These are phyloP conservation scores for Chalciporus chontae DNA, from an alignment of 768 basidiomycete genomes.

Conservation along the genomic window DNA sequence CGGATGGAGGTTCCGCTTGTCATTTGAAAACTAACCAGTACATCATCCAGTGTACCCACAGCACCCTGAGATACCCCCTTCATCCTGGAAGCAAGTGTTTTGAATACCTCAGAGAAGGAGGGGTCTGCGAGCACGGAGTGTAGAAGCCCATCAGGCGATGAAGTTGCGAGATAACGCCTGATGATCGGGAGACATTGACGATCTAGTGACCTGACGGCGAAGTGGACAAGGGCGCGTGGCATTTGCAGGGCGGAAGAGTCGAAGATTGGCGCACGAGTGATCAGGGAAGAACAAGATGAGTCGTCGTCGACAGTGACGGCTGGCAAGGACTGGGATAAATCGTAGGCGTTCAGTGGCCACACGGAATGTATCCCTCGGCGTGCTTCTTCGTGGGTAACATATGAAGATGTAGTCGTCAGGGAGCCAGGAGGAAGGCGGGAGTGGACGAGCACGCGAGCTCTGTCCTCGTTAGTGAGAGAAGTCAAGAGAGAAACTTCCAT, in stretches of 20 bases:
- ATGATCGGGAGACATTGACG: slow-evolving; percentile 11
- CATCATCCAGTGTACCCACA: slow-evolving; percentile 11
- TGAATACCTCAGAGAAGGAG: slow-evolving; percentile 9
- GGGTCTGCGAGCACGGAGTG: slow-evolving; percentile 18
- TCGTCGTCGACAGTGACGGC: slow-evolving; percentile 48
- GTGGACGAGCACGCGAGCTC: slow-evolving; percentile 41
- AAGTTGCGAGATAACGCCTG: slow-evolving; percentile 21
- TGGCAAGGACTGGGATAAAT: slow-evolving; percentile 19
- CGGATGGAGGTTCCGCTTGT: slow-evolving; percentile 12
- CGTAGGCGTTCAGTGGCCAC: background rate
- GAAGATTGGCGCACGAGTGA: slow-evolving; percentile 39
- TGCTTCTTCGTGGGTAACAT: slow-evolving; percentile 19
- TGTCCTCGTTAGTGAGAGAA: slow-evolving; percentile 43
- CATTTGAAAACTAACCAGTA: slow-evolving; percentile 29
- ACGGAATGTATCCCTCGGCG: slow-evolving; percentile 22
- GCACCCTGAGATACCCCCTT: slow-evolving; percentile 7
- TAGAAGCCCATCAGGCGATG: slow-evolving; percentile 12
- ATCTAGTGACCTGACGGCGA: slow-evolving; percentile 23
- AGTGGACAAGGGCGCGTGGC: slow-evolving; percentile 24
- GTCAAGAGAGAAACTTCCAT: slow-evolving; percentile 68
- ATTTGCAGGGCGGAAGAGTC: slow-evolving; percentile 2
- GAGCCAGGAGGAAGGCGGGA: slow-evolving; percentile 43
- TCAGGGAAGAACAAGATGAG: slow-evolving; percentile 40
- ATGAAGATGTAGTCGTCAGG: slow-evolving; percentile 4
- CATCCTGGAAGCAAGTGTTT: slow-evolving; percentile 12